Conservation (phyloP, 2,329 filamentous ascomycete species). For the Pyricularia pennisetigena region DNA sequence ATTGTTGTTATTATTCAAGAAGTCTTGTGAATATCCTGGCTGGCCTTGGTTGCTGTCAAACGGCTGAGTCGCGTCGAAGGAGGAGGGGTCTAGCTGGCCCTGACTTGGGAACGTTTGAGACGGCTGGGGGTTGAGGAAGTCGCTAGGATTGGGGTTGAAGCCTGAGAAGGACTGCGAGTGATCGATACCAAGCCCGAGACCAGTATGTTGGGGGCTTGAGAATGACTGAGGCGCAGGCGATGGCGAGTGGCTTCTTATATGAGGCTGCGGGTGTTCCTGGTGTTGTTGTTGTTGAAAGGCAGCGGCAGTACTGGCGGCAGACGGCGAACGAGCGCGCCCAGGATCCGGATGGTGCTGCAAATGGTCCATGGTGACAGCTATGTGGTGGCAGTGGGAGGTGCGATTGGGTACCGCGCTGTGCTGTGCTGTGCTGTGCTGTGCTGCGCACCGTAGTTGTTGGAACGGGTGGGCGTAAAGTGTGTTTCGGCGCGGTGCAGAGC, state of each 20-base stretch:
- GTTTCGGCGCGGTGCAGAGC: not conserved
- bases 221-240: constrained; percentile 38
- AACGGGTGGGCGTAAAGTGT: not conserved
- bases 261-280: constrained; percentile 35
- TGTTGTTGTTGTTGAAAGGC: constrained; percentile 33
- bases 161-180: constrained; percentile 32
- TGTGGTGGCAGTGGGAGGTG: constrained; percentile 7
- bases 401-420: too few relatives aligned
- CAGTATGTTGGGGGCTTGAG: constrained; percentile 42
- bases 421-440: constrained; percentile 5
- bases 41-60: constrained; percentile 28
- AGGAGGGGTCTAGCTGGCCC: constrained; percentile 19
- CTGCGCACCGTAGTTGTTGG: not conserved
- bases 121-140: constrained; percentile 38
- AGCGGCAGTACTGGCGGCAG: constrained; percentile 33
- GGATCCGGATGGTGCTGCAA: constrained; percentile 22
- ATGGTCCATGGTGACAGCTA: constrained; percentile 37
- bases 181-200: constrained; percentile 50
- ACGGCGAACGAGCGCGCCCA: constrained; percentile 51
- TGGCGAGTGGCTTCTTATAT: constrained; percentile 61
- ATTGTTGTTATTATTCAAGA: constrained; percentile 29
- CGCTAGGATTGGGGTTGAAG: constrained; percentile 32
- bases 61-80: constrained; percentile 11
- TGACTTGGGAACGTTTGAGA: constrained; percentile 24
- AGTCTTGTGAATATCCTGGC: constrained; percentile 20